Base-by-base conservation (phyloP, 805 yeast species). In the Myxozyma lipomycoides region DNA sequence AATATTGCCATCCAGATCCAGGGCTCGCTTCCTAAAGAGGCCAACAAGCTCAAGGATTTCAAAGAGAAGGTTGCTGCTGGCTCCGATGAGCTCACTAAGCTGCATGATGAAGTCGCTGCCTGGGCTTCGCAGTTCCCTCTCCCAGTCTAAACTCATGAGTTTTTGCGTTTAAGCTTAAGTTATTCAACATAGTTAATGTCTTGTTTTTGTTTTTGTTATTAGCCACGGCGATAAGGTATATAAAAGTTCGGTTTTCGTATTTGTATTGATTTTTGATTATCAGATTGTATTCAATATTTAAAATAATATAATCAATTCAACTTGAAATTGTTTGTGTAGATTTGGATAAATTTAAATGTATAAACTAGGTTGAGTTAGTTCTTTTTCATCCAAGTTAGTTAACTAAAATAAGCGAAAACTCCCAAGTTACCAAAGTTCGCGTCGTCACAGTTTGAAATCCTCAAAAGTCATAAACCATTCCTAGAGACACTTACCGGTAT, bases 11-110 rank as follows among this genome's bases (percentile, higher is more conserved):
- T 78, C 69, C 76, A 78, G 60, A 57, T 44, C 39, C 98, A 93
- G 77, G 72, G 76, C 51, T 73, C 77, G 59, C 79, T 91, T 67
- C 97, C 98, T 67, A 79, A 79, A 73, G 95, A 86, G 57, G 95
- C 96, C 55, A 90, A 90, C 79, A 89, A 83, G 75, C 82, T 93
- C 70, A 91, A 88, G 78, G 98, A 93, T 72, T 93, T 89, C 82
- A 93, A 91, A 78, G 82, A 83, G 62, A 79, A 79, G 68, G 81
- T 88, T 59, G 77, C 79, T 64, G 77, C 78, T 57, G 88, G 86
- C 59, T 79, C 83, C 57, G 85, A 79, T 15, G 86, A 82, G 67
- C 76, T 90, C 63, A 70, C 73, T 53, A 72, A 73, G 40, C 75
- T 85, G 64, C 88, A 86, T 73, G 71, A 74, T 48, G 97, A 93